Percentiles rank a stretch among this genome's conserved stretches.
Evolutionary conservation across 2,329 filamentous ascomycete species (phyloP).

Genomic region (Xylariaceae sp.): DNA sequence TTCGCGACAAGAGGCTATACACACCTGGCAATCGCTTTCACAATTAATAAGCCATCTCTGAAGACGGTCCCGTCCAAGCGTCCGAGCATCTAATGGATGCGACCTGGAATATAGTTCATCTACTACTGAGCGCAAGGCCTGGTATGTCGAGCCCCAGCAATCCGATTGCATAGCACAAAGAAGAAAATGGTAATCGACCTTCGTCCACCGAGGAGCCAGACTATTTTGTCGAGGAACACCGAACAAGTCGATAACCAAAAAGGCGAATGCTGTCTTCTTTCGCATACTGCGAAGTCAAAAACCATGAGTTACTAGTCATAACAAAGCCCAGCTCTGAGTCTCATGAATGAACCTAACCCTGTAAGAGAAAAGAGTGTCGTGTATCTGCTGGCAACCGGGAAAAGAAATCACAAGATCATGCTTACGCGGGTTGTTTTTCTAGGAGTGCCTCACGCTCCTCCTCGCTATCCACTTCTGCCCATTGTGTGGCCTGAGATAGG

Average conservation of each 20-base stretch:
- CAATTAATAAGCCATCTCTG: constrained; percentile 10
- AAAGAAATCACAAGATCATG: too few species aligned
- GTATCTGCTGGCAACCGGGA: too few species aligned
- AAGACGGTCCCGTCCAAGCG: constrained; percentile 11
- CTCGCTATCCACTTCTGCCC: constrained; percentile 16
- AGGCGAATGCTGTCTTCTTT: constrained; percentile 11
- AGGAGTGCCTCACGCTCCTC: constrained; percentile 14
- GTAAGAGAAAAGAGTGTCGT: too few species aligned
- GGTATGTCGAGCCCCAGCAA: constrained; percentile 20
- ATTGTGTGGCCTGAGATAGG: constrained; percentile 19
- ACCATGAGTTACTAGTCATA: too few species aligned
- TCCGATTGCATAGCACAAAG: constrained; percentile 21
- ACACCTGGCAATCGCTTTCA: constrained; percentile 18
- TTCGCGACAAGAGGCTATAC: neutral
- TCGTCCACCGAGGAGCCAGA: constrained; percentile 17
- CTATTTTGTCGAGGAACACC: constrained; percentile 16
- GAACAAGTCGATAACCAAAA: constrained; percentile 21
- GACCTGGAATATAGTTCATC: constrained; percentile 21
- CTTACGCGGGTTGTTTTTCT: constrained; percentile 1
- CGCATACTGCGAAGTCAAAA: neutral
- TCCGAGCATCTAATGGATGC: constrained; percentile 4
- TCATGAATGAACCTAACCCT: too few species aligned
- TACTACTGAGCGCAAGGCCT: constrained; percentile 20
- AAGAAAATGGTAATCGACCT: constrained; percentile 25
- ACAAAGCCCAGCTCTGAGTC: too few species aligned